These are phyloP conservation scores for Aspergillus sp. DNA, from an alignment of 2,329 filamentous ascomycete species.

Conservation along the genomic window DNA sequence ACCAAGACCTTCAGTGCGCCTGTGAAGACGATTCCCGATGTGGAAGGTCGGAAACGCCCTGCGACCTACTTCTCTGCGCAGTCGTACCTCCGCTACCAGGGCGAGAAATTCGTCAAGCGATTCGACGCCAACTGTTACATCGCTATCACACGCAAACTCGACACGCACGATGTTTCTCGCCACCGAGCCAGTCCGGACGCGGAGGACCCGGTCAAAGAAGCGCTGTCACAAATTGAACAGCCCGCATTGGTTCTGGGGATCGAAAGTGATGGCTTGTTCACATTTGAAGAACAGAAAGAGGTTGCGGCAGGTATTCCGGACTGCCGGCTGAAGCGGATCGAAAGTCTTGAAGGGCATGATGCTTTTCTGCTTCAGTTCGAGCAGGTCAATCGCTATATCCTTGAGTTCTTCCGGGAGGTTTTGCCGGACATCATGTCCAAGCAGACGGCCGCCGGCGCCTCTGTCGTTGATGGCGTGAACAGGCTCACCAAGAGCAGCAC, in stretches of 20 bases:
- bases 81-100: conserved; percentile 94
- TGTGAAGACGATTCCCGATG: conserved; percentile 23
- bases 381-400: conserved; percentile 83
- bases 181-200: conserved; percentile 48
- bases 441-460: conserved; percentile 41
- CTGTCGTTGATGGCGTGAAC: conserved; percentile 48
- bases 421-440: conserved; percentile 80
- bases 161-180: conserved; percentile 90
- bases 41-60: conserved; percentile 33
- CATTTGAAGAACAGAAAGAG: conserved; percentile 92
- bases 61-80: conserved; percentile 97
- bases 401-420: conserved; percentile 73
- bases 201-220: conserved; percentile 54
- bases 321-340: conserved; percentile 72
- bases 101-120: conserved; percentile 88
- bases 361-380: conserved; percentile 95
- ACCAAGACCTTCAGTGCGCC: conserved; percentile 46
- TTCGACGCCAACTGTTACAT: conserved; percentile 99
- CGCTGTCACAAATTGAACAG: conserved; percentile 74
- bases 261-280: conserved; percentile 91
- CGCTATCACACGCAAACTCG: conserved; percentile 92
- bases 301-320: conserved; percentile 73
- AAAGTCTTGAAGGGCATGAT: conserved; percentile 91
- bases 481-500: conserved; percentile 76
- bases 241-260: conserved; percentile 88